Percentiles rank a stretch among this genome's conserved stretches.
phyloP scores from a whole-genome alignment of 257 asterid genomes.

The Hygrophila difformis region DNA sequence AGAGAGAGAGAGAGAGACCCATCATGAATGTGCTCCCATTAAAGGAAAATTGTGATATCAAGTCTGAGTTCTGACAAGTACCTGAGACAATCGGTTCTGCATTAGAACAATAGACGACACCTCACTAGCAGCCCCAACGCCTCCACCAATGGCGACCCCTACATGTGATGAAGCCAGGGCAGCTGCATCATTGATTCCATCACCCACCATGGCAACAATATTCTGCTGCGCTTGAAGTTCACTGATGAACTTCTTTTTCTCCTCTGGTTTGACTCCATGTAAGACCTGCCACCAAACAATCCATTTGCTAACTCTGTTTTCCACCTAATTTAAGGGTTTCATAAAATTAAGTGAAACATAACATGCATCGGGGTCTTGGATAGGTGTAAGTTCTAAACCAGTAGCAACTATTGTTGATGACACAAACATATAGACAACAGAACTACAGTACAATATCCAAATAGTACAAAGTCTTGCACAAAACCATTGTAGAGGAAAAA shows the following conservation, averaged over 20 bases:
- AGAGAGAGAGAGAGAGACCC: neutral
- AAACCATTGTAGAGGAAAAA: no score
- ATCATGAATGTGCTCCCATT: no score
- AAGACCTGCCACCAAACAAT: conserved; percentile 55
- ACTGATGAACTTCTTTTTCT: conserved; percentile 65
- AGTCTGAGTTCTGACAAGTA: conserved; percentile 14
- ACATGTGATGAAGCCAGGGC: conserved; percentile 94
- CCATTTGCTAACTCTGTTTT: no score
- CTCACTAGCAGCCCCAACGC: conserved; percentile 98
- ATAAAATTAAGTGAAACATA: neutral
- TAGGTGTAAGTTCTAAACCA: conserved; percentile 1
- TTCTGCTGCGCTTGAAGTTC: conserved; percentile 57
- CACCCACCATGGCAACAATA: conserved; percentile 98
- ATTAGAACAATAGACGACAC: conserved; percentile 91
- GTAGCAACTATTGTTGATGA: neutral
- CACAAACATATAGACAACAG: no score
- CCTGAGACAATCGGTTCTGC: conserved; percentile 94
- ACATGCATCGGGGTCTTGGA: neutral
- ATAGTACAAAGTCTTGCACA: no score
- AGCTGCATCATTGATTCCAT: conserved; percentile 98
- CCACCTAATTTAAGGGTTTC: no score
- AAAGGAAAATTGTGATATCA: neutral
- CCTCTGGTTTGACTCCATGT: conserved; percentile 80
- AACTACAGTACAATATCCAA: no score
- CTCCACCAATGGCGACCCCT: conserved; percentile 92